A percentile compares a stretch with the other conserved stretches of the same genome.
phyloP scores from a whole-genome alignment of 768 basidiomycete species.

The Solioccasus polychromus region DNA sequence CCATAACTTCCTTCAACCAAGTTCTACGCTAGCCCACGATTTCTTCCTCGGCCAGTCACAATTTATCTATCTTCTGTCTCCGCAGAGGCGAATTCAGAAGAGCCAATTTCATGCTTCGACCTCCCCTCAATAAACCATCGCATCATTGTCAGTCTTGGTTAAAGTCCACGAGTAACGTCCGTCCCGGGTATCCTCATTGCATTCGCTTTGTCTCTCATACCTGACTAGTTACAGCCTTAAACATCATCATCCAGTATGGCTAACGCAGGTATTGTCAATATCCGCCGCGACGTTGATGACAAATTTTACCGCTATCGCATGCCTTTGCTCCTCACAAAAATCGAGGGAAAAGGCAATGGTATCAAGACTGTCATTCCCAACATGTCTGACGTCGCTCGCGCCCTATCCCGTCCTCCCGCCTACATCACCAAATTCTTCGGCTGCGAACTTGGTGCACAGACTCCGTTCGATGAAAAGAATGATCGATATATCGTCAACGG shows the following conservation, averaged over 20 bases:
- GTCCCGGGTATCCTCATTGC: conserved; percentile 21
- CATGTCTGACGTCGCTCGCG: conserved; percentile 96
- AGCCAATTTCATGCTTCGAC: conserved; percentile 82
- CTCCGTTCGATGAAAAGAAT: conserved; percentile 92
- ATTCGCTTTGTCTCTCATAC: not conserved
- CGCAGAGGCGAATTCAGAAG: conserved; percentile 32
- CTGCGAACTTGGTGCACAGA: conserved; percentile 97
- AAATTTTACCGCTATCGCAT: conserved; percentile 97
- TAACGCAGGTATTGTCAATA: conserved; percentile 77
- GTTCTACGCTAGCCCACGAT: conserved; percentile 29
- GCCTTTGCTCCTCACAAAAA: conserved; percentile 92
- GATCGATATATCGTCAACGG: conserved; percentile 99
- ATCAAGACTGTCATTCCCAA: conserved; percentile 99
- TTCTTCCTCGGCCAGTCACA: conserved; percentile 23
- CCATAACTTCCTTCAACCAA: no score
- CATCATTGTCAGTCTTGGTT: conserved; percentile 56
- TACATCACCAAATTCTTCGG: conserved; percentile 99
- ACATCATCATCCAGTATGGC: conserved; percentile 73
- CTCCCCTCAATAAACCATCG: conserved; percentile 71
- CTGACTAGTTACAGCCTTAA: conserved; percentile 50
- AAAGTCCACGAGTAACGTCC: conserved; percentile 55
- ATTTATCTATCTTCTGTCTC: conserved; percentile 30
- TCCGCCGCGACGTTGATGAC: conserved; percentile 95
- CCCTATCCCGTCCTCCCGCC: conserved; percentile 89
- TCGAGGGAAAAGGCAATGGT: conserved; percentile 98